A percentile compares a stretch with the other conserved stretches of the same genome.
Evolutionary conservation across 371 early-diverging fungal species (phyloP).

Genomic region (Mucor circinelloides): DNA sequence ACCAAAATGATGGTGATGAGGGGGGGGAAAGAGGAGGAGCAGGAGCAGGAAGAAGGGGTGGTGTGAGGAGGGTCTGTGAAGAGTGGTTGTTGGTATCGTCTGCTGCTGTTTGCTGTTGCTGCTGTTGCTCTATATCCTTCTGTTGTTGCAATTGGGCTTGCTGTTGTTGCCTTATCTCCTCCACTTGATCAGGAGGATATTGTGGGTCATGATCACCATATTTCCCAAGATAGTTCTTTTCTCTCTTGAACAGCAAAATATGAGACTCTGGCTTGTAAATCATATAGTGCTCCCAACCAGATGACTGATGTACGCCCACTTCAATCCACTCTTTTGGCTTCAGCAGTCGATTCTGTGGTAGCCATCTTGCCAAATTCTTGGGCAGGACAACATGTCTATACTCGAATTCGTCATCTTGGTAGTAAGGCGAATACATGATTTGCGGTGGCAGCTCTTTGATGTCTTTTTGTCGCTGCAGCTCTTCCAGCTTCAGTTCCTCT

Average conservation of each 20-base stretch:
- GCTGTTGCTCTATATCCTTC: neutral
- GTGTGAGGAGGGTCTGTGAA: neutral
- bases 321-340: conserved; percentile 77
- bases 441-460: conserved; percentile 49
- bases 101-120: neutral
- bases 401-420: conserved; percentile 42
- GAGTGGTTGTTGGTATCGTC: neutral
- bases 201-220: neutral
- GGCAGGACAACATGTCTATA: conserved; percentile 79
- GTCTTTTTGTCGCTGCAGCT: conserved; percentile 35
- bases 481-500: conserved; percentile 6
- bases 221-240: conserved; percentile 57
- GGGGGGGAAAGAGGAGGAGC: neutral
- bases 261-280: conserved; percentile 87
- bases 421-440: conserved; percentile 68
- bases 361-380: conserved; percentile 57
- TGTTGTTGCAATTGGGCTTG: neutral
- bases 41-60: neutral
- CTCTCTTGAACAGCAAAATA: conserved; percentile 79
- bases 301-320: conserved; percentile 79
- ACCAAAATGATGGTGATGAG: neutral
- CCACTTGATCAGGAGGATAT: neutral
- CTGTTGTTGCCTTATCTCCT: neutral
- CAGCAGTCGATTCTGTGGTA: conserved; percentile 61
- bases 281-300: conserved; percentile 90